Base-by-base conservation (phyloP, 164 flowering plant species). In the Tetrastigma voinierianum region DNA sequence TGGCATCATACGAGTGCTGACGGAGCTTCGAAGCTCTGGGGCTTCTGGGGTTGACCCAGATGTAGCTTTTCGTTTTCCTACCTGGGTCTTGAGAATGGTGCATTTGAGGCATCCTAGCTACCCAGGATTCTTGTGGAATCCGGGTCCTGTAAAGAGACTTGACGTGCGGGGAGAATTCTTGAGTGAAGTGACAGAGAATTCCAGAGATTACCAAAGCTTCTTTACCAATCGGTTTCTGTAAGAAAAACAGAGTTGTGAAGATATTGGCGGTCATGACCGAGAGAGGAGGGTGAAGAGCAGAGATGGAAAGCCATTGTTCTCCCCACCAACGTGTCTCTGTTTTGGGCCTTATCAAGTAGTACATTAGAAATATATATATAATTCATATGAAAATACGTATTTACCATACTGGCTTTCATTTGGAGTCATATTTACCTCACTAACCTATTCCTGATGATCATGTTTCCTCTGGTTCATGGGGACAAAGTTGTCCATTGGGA, bases 41-140 rank as follows among this genome's bases (percentile, higher is more conserved):
- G 73, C 90, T 95, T 24, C 45, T 84, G 66, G 98, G 97, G 60
- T 95, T 95, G 71, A 95, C 89, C 97, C 97, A 91, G 67, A 86
- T 32, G 74, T 80, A 67, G 49, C 68, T 74, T 72, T 82, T 88
- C 18, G 67, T 16, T 59, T 77, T 78, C 14, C 48, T 67, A 60
- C 77, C 74, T 57, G 84, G 78, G 81, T 21, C 2, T 40, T 57
- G 70, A 21, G 70, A 46, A 64, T 32, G 53, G 44, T 1, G 66
- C 43, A 21, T 73, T 21, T 44, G 78, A 3, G 49, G 62, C n/a
- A 18, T 44, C n/a, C 64, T 59, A 67, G 61, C 67, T 32, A n/a
- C 61, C 48, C 52, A 67, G 54, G 84, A 51, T 46, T 73, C 76
- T 66, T 32, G 72, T 19, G 74, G 64, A 64, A 67, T 9, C n/a